Conservation (phyloP, 192 early-diverging fungal species). For the Coemansia sp. region DNA sequence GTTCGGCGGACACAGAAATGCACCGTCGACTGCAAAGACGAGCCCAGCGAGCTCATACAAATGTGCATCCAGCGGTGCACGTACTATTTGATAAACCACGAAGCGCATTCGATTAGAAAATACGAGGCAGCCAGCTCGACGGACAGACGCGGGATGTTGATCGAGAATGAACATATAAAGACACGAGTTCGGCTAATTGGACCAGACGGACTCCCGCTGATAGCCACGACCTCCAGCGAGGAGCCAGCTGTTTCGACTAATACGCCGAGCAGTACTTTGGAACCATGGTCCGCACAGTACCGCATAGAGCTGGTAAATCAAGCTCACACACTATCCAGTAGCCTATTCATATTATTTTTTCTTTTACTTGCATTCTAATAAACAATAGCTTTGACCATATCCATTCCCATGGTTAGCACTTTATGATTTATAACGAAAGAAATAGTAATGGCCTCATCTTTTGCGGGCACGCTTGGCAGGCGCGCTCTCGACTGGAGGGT, state of each 20-base stretch:
- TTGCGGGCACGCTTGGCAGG: conserved; percentile 47
- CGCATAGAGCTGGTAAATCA: conserved; percentile 31
- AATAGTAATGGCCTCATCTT: conserved; percentile 7
- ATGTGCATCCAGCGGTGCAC: conserved; percentile 52
- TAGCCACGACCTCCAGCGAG: neutral
- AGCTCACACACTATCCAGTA: neutral
- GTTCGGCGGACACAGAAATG: conserved; percentile 45
- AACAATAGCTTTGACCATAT: too few species aligned
- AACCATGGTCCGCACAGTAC: conserved; percentile 18
- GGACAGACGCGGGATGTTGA: conserved; percentile 16
- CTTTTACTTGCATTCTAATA: too few species aligned
- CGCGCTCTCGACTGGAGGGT: conserved; percentile 8
- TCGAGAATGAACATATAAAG: conserved; percentile 26
- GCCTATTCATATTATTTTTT: neutral
- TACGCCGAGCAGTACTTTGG: neutral
- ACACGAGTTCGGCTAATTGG: conserved; percentile 47
- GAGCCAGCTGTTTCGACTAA: neutral
- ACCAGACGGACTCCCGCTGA: conserved; percentile 43
- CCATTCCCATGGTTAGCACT: too few species aligned
- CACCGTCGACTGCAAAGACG: conserved; percentile 30
- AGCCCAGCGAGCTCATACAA: conserved; percentile 36
- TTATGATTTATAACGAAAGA: neutral
- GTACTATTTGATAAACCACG: conserved; percentile 40
- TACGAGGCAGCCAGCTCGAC: neutral
- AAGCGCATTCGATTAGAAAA: conserved; percentile 8